Percentiles rank a stretch among this genome's conserved stretches.
Evolutionary conservation across 495 filamentous ascomycete genomes (phyloP).

Genomic region (Schizothecium vesticola): DNA sequence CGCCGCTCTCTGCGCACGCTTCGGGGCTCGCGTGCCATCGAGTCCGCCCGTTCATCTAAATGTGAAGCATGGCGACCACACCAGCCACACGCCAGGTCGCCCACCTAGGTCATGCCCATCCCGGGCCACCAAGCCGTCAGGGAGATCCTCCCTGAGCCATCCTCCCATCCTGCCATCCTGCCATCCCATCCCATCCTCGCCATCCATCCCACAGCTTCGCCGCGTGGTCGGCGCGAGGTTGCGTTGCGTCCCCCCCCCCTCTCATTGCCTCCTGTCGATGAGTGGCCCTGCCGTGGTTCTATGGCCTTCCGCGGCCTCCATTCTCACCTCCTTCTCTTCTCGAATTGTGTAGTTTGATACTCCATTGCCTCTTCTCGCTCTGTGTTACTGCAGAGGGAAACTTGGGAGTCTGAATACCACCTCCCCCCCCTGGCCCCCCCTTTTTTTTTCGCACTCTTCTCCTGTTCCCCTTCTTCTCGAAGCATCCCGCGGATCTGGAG

Average conservation of each 20-base stretch:
- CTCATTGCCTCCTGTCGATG: not conserved
- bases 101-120: not conserved
- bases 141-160: not conserved
- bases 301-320: not conserved
- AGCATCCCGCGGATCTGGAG: not conserved
- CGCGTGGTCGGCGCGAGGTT: not conserved
- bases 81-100: conserved; percentile 8
- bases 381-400: not conserved
- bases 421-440: not conserved
- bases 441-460: not conserved
- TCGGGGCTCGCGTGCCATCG: conserved; percentile 11
- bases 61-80: conserved; percentile 9
- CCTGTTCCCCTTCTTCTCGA: not conserved
- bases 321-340: not conserved
- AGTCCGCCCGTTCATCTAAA: conserved; percentile 12
- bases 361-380: not conserved
- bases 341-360: not conserved
- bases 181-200: not conserved
- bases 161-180: not conserved
- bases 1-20: conserved; percentile 3
- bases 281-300: not conserved
- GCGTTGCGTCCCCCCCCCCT: not conserved
- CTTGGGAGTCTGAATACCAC: not conserved
- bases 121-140: too few relatives aligned
- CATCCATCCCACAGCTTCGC: not conserved